Conservation (phyloP, 352 stramenopile species). For the Globisporangium splendens region DNA sequence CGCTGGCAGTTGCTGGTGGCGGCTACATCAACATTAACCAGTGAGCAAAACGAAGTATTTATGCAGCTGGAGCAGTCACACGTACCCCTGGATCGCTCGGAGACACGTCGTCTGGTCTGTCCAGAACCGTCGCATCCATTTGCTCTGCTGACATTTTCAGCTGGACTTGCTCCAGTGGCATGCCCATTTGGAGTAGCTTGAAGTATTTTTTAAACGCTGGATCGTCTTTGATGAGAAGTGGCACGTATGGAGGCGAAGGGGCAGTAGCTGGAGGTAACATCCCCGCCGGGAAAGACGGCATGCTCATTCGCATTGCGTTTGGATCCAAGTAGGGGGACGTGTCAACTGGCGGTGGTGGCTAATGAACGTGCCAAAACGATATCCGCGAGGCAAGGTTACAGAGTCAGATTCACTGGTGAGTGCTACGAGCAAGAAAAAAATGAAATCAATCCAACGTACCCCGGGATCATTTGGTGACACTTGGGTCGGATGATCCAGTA, state of each 20-base stretch:
- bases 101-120: constrained; percentile 69
- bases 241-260: constrained; percentile 43
- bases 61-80: constrained; percentile 2
- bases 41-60: not conserved
- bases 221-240: constrained; percentile 75
- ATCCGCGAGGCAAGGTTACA: no score
- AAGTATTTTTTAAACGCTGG: constrained; percentile 78
- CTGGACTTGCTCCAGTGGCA: constrained; percentile 79
- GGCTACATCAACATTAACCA: constrained; percentile 25
- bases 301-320: constrained; percentile 19
- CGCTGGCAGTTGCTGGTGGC: constrained; percentile 16
- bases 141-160: constrained; percentile 79
- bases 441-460: constrained; percentile 29
- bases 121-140: constrained; percentile 55
- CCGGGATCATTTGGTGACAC: constrained; percentile 78
- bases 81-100: constrained; percentile 77
- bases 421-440: not conserved
- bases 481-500: constrained; percentile 60
- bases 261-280: constrained; percentile 14
- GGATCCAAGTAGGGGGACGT: not conserved
- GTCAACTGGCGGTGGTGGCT: constrained; percentile 21
- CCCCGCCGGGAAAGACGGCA: constrained; percentile 20
- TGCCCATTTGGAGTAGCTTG: constrained; percentile 78
- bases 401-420: no score
- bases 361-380: not conserved